phyloP scores from a whole-genome alignment of 768 basidiomycete species.

The Ephemerocybe angulata region DNA sequence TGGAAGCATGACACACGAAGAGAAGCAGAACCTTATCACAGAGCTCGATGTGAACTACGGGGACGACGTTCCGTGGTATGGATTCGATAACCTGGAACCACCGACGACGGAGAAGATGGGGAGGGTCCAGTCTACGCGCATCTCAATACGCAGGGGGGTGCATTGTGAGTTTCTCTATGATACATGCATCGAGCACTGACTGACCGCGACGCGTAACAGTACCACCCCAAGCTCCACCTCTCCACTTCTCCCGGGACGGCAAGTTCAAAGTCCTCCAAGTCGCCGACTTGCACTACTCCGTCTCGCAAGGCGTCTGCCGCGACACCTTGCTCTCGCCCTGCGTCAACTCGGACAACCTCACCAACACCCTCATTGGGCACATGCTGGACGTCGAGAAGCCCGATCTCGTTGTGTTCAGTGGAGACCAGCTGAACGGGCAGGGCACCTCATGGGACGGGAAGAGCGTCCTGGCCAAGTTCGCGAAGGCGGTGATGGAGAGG shows the following conservation, averaged over 20 bases:
- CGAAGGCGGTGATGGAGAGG: slow-evolving; percentile 67
- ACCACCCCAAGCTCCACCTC: slow-evolving; percentile 67
- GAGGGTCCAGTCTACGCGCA: slow-evolving; percentile 49
- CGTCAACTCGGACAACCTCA: slow-evolving; percentile 71
- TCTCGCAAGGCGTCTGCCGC: slow-evolving; percentile 70
- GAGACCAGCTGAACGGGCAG: slow-evolving; percentile 94
- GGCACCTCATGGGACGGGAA: slow-evolving; percentile 85
- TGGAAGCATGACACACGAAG: slow-evolving; percentile 53
- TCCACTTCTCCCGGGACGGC: slow-evolving; percentile 80
- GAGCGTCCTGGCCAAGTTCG: slow-evolving; percentile 87
- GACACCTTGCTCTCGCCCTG: slow-evolving; percentile 64
- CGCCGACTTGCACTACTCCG: slow-evolving; percentile 92
- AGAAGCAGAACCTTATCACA: slow-evolving; percentile 68
- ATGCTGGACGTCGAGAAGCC: slow-evolving; percentile 81
- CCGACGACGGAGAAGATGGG: slow-evolving; percentile 47
- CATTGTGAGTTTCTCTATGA: slow-evolving; percentile 46
- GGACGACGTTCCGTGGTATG: slow-evolving; percentile 79
- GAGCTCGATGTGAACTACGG: slow-evolving; percentile 92
- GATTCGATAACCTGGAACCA: slow-evolving; percentile 71
- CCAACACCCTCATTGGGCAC: slow-evolving; percentile 64
- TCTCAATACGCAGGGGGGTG: slow-evolving; percentile 72
- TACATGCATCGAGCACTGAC: slow-evolving; percentile 2
- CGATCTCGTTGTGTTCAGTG: slow-evolving; percentile 87
- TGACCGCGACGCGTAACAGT: slow-evolving; percentile 39
- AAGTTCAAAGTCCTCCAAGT: slow-evolving; percentile 88